These are phyloP conservation scores for Debaryomyces psychrophilus DNA, from an alignment of 1,139 yeast genomes.

Conservation along the genomic window DNA sequence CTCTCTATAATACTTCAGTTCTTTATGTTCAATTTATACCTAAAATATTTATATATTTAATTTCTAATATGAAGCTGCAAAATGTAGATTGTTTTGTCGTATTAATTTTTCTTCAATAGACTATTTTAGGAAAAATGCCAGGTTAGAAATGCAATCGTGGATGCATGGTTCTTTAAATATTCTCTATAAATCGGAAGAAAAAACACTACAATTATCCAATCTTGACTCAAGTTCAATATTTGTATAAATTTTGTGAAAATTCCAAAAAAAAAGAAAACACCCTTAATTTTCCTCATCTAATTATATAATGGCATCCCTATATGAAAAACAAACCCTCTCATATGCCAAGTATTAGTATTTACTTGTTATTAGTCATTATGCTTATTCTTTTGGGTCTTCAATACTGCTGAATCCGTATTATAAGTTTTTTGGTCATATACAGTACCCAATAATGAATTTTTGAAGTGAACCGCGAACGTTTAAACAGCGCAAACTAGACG, in stretches of 20 bases:
- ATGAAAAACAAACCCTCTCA: too few species aligned
- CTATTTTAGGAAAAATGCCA: too few species aligned
- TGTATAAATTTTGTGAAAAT: background rate
- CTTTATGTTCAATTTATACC: constrained; percentile 6
- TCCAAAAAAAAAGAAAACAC: background rate
- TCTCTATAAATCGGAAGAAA: too few species aligned
- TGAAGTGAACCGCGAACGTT: background rate
- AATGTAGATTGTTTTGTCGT: background rate
- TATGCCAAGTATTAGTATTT: too few species aligned
- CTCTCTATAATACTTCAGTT: background rate
- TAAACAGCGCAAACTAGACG: constrained; percentile 1
- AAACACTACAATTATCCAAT: too few species aligned
- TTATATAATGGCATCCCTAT: too few species aligned
- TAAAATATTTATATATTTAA: constrained; percentile 1
- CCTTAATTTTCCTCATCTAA: too few species aligned
- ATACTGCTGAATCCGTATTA: too few species aligned
- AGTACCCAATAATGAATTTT: background rate
- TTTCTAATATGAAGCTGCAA: background rate
- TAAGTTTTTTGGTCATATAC: background rate
- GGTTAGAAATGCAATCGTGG: too few species aligned
- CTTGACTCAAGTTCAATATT: background rate
- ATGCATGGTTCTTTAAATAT: too few species aligned
- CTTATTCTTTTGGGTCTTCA: background rate
- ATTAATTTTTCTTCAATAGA: background rate
- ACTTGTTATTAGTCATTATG: background rate